Conservation (phyloP, 306 rosid genomes). For the Gleditsia sinensis region DNA sequence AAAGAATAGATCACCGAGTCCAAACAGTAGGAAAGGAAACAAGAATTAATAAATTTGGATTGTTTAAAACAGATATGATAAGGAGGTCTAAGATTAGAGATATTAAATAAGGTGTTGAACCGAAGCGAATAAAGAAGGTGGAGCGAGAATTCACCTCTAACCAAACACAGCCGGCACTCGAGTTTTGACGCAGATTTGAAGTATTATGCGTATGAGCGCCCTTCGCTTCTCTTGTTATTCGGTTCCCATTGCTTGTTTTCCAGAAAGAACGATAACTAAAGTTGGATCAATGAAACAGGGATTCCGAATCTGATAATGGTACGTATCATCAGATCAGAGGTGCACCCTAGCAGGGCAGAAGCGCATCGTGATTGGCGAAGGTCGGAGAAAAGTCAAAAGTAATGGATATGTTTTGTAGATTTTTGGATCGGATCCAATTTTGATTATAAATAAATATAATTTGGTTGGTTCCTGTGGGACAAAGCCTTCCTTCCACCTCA, state of each 20-base stretch:
- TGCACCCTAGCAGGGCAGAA: background rate
- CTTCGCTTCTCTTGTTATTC: background rate
- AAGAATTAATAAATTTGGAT: background rate
- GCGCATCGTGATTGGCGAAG: background rate
- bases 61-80: background rate
- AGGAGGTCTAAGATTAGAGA: background rate
- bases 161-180: background rate
- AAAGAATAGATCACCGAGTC: background rate
- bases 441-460: too few relatives aligned
- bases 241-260: background rate
- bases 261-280: background rate
- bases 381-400: background rate
- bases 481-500: too few relatives aligned
- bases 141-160: constrained; percentile 35
- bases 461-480: too few relatives aligned
- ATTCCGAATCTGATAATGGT: constrained; percentile 21
- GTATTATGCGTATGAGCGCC: background rate
- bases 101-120: background rate
- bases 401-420: background rate
- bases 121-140: background rate
- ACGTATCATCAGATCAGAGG: constrained; percentile 30
- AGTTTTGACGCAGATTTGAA: constrained; percentile 9
- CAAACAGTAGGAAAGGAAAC: background rate
- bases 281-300: constrained; percentile 43
- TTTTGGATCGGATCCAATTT: background rate